Evolutionary conservation across 441 rosid species (phyloP), one percentile per base, ranked within the genome.

Genomic region (Erodium moschatum): DNA sequence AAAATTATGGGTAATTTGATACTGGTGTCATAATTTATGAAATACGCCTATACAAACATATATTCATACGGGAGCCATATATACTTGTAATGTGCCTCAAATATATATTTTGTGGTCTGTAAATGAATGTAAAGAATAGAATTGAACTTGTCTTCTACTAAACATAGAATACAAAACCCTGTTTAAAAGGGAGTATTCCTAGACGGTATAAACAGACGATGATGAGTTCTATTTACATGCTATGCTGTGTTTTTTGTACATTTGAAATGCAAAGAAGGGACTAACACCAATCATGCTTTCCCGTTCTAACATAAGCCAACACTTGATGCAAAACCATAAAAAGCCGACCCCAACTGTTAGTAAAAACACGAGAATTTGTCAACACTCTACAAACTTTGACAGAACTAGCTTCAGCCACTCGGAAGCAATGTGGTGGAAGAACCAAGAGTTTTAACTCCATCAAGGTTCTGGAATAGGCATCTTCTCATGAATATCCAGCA

Each of bases 401-500:
- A 58, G 11, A 19, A 19, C 11, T 11, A 60, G 64, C 64, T 60
- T 21, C 11, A 35, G 40, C 40, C 40, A 35, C 40, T 35, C 8
- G 6, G 40, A 35, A 11, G 10, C 27, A 20, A 20, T 60, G 7
- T 20, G 64, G 20, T 60, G 31, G 13, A 60, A 60, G 12, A 60
- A 20, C 7, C 31, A 10, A 60, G 29, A 8, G 31, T 19, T 18
- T 58, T 20, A 21, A 58, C 64, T 8, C 0, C 31, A 20, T 61
- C 31, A 61, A 38, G 69, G 75, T 20, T 72, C 40, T 21, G 71
- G 73, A 70, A 65, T 42, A 0, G 58, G 72, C 69, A 72, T 66
- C 76, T 78, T 87, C 79, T 76, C 85, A 40, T 82, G 83, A 72
- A 91, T 70, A 74, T 84, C 90, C 73, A 81, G 69, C 70, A 91